Evolutionary conservation across 2,329 filamentous ascomycete species (phyloP).

Genomic region (Fusarium zealandicum): DNA sequence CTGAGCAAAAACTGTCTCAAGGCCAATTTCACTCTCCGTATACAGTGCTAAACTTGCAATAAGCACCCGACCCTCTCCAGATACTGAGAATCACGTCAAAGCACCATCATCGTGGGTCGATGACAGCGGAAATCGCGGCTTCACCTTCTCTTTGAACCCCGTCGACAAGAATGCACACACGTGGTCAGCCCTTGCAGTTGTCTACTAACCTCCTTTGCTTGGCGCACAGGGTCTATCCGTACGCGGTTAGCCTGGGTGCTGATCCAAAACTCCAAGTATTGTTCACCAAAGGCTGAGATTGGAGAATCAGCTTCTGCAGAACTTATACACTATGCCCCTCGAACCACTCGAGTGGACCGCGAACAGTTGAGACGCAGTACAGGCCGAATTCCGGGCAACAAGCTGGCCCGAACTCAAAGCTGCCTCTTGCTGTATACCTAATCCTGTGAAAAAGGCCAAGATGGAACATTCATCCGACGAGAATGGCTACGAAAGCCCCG

Average conservation of each 20-base stretch:
- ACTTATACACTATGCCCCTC: conserved; percentile 10
- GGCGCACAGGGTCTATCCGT: background rate
- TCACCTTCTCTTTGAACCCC: background rate
- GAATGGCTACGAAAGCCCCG: conserved; percentile 33
- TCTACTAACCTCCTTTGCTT: background rate
- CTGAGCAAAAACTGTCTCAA: conserved; percentile 1
- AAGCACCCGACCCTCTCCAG: background rate
- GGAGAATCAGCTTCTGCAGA: background rate
- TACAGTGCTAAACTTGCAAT: background rate
- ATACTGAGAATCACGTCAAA: conserved; percentile 24
- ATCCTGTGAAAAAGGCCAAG: background rate
- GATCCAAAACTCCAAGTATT: conserved; percentile 1
- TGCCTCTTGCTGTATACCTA: background rate
- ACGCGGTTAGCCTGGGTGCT: conserved; percentile 14
- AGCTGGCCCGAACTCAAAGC: background rate
- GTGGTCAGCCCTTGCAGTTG: background rate
- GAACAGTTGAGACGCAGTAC: background rate
- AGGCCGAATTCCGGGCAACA: too few species aligned
- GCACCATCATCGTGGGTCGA: conserved; percentile 23
- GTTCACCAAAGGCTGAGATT: conserved; percentile 4
- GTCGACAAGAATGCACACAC: background rate
- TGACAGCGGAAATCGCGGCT: background rate
- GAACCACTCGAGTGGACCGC: background rate
- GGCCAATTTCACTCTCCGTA: background rate
- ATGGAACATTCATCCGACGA: conserved; percentile 33